Base-by-base conservation (phyloP, 192 early-diverging fungal species). In the Rhizophagus clarus region DNA sequence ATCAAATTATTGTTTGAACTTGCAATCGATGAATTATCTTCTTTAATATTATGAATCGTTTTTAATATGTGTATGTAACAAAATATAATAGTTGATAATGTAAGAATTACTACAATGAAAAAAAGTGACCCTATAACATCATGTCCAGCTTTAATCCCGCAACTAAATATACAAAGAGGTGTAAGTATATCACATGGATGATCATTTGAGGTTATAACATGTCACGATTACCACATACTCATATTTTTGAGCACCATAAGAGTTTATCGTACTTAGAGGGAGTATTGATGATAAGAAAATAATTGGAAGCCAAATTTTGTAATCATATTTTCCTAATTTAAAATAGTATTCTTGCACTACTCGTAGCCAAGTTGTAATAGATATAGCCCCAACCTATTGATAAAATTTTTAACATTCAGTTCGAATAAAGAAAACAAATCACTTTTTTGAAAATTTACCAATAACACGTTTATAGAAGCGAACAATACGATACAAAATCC, bases 301-400 rank as follows among this genome's bases (percentile, higher is more conserved):
- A 15, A 69, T 22, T 17, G 8, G 2, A 15, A 12, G 26, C 67
- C 67, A 69, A 20, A 69, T 10, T 37, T 69, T 69, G 17, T 69
- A 69, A 69, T 69, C 67, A 34, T 20, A 69, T 34, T 20, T 69
- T 34, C 67, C 67, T 2, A 69, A 69, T 15, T 69, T 22, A 40
- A 34, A 31, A 22, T 6, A 8, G 3, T 9, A 12, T 69, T 69
- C 67, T 3, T 31, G 0, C 15, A 69, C 67, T 22, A 69, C 67
- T 37, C 67, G 24, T 20, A 69, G 17, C 67, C 67, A 69, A 22
- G 67, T 69, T 15, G 67, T 69, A 3, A 69, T 22, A 12, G 67
- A 11, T 20, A 69, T 69, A 69, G 22, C 3, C 20, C 29, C 67
- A 69, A 40, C 40, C 40, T 40, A 40, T 40, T 40, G 7, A 40